Evolutionary conservation across 1,284 basidiomycete species (phyloP).

Genomic region (Ceraceosorus guamensis): DNA sequence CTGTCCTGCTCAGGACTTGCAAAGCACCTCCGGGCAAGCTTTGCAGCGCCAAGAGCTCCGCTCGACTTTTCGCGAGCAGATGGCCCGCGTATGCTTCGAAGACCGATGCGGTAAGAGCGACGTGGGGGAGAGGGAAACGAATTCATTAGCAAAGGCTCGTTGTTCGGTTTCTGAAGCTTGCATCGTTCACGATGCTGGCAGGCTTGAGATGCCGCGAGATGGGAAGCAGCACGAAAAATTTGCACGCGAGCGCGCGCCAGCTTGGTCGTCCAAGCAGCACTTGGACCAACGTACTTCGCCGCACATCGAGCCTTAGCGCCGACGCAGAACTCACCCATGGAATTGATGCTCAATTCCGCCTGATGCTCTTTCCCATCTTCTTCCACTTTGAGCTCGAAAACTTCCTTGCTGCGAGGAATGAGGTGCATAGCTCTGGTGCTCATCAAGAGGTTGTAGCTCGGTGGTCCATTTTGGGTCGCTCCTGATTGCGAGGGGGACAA

Average conservation of each 20-base stretch:
- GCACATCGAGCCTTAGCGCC: too few species aligned
- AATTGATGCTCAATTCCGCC: constrained; percentile 29
- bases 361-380: background rate
- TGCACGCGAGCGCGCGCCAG: background rate
- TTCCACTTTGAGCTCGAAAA: constrained; percentile 13
- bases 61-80: constrained; percentile 27
- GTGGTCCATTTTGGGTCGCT: constrained; percentile 1
- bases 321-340: constrained; percentile 15
- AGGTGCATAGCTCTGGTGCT: constrained; percentile 41
- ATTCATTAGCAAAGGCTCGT: too few species aligned
- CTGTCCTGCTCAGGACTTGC: constrained; percentile 17
- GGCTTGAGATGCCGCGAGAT: too few species aligned
- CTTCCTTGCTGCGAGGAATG: constrained; percentile 33
- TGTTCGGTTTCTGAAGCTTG: too few species aligned
- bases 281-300: too few species aligned
- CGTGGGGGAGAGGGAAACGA: too few species aligned
- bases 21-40: constrained; percentile 16
- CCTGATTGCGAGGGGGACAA: constrained; percentile 9
- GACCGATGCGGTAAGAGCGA: too few species aligned
- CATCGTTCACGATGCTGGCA: too few species aligned
- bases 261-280: too few species aligned
- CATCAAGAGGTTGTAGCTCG: constrained; percentile 41
- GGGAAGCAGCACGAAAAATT: background rate
- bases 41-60: constrained; percentile 25
- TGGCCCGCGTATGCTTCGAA: constrained; percentile 33